Base-by-base conservation (phyloP, 495 filamentous ascomycete genomes). In the Neurospora discreta region DNA sequence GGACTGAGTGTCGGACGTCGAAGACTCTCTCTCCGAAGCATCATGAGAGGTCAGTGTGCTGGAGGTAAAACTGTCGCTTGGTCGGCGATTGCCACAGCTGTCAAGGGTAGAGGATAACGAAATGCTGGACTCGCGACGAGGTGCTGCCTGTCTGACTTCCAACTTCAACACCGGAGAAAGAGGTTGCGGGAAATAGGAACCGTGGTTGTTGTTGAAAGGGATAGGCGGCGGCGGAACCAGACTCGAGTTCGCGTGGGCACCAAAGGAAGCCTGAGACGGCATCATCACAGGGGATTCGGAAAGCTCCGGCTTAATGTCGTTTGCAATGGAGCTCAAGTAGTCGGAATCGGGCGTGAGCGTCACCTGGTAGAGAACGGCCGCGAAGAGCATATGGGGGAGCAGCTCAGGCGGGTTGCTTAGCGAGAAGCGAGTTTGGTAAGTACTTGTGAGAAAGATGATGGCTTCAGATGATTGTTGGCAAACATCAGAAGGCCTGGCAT, bases 401-500 rank as follows among this genome's bases (percentile, higher is more conserved):
- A 75, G 39, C 0, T 73, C 71, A 10, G 76, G 75, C 1, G 75
- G 71, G 33, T 72, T 69, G 4, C 33, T 23, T 16, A 78, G 60
- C 3, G 73, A 78, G 42, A 73, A 73, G 2, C 73, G 73, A 8
- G 75, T 71, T 67, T 78, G 76, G 43, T 79, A 79, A 7, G 70
- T 75, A 73, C 72, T 71, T 16, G 74, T 75, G 41, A 79, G 71
- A 26, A 70, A 73, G 36, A 79, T 78, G 68, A 79, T 73, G 69
- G 76, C 74, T 33, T 77, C 76, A 3, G 77, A 78, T 2, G 77
- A 74, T 65, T 75, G 46, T 42, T 60, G 75, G 68, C 76, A 79
- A 0, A 79, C 39, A 1, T 52, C 10, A 2, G 44, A 20, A 18
- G 77, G 75, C 0, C 72, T 77, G 16, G 58, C 52, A 7, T 43